A percentile compares a stretch with the other conserved stretches of the same genome.
Evolutionary conservation across 192 early-diverging fungal genomes (phyloP).

Genomic region (Umbelopsis isabellina): DNA sequence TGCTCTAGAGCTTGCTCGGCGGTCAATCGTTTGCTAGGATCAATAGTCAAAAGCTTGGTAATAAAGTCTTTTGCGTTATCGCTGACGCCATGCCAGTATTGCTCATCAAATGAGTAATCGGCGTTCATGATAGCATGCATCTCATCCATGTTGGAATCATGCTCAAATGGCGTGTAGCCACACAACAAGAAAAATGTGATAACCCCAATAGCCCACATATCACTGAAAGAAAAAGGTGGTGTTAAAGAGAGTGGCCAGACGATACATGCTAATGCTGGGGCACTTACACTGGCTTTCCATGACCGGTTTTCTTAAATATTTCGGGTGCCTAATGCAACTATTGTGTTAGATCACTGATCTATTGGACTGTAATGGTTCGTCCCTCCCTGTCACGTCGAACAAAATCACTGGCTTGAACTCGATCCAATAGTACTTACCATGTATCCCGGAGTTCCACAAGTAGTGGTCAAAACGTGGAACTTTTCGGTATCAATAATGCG

Average conservation of each 20-base stretch:
- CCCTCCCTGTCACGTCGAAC: no score
- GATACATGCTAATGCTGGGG: neutral
- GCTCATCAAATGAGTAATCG: constrained; percentile 66
- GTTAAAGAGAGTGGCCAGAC: neutral
- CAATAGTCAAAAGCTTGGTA: constrained; percentile 60
- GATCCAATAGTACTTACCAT: constrained; percentile 52
- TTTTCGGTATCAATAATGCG: constrained; percentile 63
- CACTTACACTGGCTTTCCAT: constrained; percentile 71
- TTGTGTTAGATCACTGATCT: neutral
- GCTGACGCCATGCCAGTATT: constrained; percentile 68
- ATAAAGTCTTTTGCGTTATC: constrained; percentile 74
- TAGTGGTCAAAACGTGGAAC: constrained; percentile 62
- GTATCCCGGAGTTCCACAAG: constrained; percentile 82
- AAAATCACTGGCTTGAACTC: neutral
- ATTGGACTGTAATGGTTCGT: no score
- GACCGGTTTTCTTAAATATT: constrained; percentile 59
- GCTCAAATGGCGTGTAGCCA: constrained; percentile 75
- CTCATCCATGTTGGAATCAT: constrained; percentile 54
- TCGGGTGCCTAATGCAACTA: constrained; percentile 53
- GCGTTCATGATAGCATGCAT: constrained; percentile 60
- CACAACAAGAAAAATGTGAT: constrained; percentile 77
- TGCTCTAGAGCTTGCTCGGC: constrained; percentile 76
- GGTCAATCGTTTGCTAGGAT: constrained; percentile 72
- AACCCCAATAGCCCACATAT: constrained; percentile 83
- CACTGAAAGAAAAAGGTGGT: constrained; percentile 28